phyloP scores from a whole-genome alignment of 2,329 filamentous ascomycete species.

The Fusarium pseudocircinatum region DNA sequence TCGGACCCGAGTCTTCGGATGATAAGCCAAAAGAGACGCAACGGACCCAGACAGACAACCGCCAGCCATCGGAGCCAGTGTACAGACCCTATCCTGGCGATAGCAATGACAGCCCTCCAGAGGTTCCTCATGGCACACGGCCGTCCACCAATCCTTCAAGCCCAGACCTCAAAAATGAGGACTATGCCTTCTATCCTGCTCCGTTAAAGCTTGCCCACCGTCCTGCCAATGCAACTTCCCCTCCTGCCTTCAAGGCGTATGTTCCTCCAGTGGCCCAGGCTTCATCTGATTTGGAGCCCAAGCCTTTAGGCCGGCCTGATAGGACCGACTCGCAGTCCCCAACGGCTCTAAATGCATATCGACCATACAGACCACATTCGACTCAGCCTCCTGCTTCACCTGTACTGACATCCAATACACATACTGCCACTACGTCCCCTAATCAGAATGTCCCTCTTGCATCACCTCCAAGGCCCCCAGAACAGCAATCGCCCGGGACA shows the following conservation, averaged over 20 bases:
- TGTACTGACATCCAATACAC: neutral
- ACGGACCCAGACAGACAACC: constrained; percentile 1
- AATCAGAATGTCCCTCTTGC: constrained; percentile 5
- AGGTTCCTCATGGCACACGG: constrained; percentile 26
- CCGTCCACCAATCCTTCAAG: constrained; percentile 19
- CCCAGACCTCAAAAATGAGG: constrained; percentile 12
- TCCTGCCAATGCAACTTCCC: constrained; percentile 32
- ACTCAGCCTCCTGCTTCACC: constrained; percentile 15
- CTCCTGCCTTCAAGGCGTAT: constrained; percentile 44
- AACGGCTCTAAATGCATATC: constrained; percentile 39
- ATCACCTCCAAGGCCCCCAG: constrained; percentile 2
- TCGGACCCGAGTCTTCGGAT: constrained; percentile 39
- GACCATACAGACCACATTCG: constrained; percentile 44
- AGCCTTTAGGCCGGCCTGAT: constrained; percentile 5
- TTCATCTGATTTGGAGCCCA: constrained; percentile 11
- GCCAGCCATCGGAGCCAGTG: constrained; percentile 12
- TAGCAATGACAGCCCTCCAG: constrained; percentile 9
- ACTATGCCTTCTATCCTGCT: constrained; percentile 38
- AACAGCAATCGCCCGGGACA: constrained; percentile 22
- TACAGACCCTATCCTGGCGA: constrained; percentile 32
- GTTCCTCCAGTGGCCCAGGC: constrained; percentile 36
- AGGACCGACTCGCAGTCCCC: constrained; percentile 37
- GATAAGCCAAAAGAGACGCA: neutral
- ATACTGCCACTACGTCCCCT: constrained; percentile 15
- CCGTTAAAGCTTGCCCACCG: constrained; percentile 43